Evolutionary conservation across 257 asterid genomes (phyloP), one percentile per base, ranked within the genome.

Genomic region (Oldenlandia corymbosa): DNA sequence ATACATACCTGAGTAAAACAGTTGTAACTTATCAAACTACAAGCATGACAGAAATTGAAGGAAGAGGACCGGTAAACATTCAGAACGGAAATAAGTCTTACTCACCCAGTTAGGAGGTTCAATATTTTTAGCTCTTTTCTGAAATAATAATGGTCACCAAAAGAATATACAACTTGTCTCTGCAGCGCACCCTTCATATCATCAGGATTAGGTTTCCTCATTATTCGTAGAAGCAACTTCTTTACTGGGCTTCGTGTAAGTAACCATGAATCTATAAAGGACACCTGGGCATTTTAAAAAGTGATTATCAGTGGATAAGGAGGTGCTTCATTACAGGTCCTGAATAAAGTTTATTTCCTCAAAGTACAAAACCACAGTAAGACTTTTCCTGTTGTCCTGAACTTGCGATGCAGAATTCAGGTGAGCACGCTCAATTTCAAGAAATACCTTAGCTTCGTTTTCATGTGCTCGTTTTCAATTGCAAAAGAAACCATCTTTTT

Each of bases 71-170:
- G n/a, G 57, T 27, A 62, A 42, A 24, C 30, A 51, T 49, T 36
- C 32, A 26, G 26, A 65, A 71, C 62, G 65, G 39, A 42, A 48
- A 30, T 37, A 41, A 61, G 50, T 31, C 49, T 42, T 51, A 39
- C 58, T 28, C 84, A 90, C 99, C 97, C 96, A 0, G 97, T 85
- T 17, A 87, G 79, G 67, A 84, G 97, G 80, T 90, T 93, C 53
- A 85, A 56, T 75, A 93, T 84, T 68, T 78, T 76, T 42, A 93
- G 95, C 75, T 93, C 99, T 82, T 90, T 93, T 70, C 99, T 75
- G 78, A 87, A 82, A 79, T 85, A 76, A 75, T 90, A 93, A 80
- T 90, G 84, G 72, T 93, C 97, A 21, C 96, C 97, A 48, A 93
- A 90, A 32, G 94, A 78, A 72, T 83, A 90, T 28, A 75, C 87